These are phyloP conservation scores for Rhizophora mangle DNA, from an alignment of 345 rosid genomes.

Conservation along the genomic window DNA sequence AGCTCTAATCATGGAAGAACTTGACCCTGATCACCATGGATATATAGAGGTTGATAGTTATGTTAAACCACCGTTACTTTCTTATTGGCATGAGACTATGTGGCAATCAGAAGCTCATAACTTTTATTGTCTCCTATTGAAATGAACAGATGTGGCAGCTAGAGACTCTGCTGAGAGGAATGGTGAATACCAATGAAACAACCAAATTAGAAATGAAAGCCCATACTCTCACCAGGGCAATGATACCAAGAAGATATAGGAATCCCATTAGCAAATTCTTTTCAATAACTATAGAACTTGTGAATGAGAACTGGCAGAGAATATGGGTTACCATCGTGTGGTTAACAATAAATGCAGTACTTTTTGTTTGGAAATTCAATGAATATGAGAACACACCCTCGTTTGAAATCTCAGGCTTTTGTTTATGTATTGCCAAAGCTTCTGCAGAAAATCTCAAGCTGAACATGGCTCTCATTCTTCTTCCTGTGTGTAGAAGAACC, in stretches of 20 bases:
- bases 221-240: constrained; percentile 56
- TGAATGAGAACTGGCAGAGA: constrained; percentile 63
- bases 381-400: constrained; percentile 29
- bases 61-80: background rate
- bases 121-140: background rate
- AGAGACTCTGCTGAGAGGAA: constrained; percentile 69
- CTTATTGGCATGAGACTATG: background rate
- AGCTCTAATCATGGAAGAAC: constrained; percentile 93
- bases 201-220: constrained; percentile 30
- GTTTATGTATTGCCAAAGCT: constrained; percentile 82
- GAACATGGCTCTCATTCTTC: constrained; percentile 81
- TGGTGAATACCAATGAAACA: constrained; percentile 51
- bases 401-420: constrained; percentile 68
- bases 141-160: constrained; percentile 83
- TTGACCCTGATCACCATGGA: constrained; percentile 87
- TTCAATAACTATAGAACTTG: constrained; percentile 36
- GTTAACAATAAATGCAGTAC: constrained; percentile 38
- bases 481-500: constrained; percentile 77
- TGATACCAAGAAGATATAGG: constrained; percentile 77
- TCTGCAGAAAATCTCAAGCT: constrained; percentile 82
- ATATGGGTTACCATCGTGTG: constrained; percentile 60
- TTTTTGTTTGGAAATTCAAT: constrained; percentile 58
- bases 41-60: constrained; percentile 66
- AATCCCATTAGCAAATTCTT: constrained; percentile 53
- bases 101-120: background rate